These are phyloP conservation scores for Arxiozyma heterogenica DNA, from an alignment of 1,139 yeast species.

Conservation along the genomic window DNA sequence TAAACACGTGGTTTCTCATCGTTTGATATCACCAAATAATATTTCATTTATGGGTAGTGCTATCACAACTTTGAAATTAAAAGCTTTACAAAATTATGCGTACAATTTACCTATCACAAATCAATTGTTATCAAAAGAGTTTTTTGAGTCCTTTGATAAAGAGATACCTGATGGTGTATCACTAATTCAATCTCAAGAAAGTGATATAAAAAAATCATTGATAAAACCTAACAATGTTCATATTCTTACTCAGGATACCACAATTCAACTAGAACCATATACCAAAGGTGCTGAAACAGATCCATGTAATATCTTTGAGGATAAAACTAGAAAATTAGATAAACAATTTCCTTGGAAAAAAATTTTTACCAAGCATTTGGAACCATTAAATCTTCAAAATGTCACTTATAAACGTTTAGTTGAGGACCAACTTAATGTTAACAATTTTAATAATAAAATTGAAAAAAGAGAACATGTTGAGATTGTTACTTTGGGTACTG, in stretches of 20 bases:
- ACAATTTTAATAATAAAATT: constrained; percentile 17
- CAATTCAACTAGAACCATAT: constrained; percentile 19
- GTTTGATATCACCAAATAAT: constrained; percentile 50
- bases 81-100: constrained; percentile 42
- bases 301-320: constrained; percentile 7
- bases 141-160: constrained; percentile 24
- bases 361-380: constrained; percentile 38
- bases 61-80: constrained; percentile 45
- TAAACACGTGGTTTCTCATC: constrained; percentile 64
- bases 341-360: constrained; percentile 34
- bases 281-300: constrained; percentile 13
- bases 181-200: constrained; percentile 19
- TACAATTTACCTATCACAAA: constrained; percentile 43
- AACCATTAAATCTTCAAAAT: constrained; percentile 25
- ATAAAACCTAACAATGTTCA: constrained; percentile 21
- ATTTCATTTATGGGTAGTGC: constrained; percentile 52
- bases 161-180: constrained; percentile 18
- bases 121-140: constrained; percentile 25
- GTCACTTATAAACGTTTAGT: constrained; percentile 13
- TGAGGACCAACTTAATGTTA: constrained; percentile 14
- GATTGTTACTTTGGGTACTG: constrained; percentile 79
- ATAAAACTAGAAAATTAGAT: constrained; percentile 6
- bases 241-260: constrained; percentile 16
- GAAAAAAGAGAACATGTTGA: constrained; percentile 46
- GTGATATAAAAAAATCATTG: neutral